Evolutionary conservation across 345 rosid genomes (phyloP), one percentile per base, ranked within the genome.

Genomic region (Populus simonii): DNA sequence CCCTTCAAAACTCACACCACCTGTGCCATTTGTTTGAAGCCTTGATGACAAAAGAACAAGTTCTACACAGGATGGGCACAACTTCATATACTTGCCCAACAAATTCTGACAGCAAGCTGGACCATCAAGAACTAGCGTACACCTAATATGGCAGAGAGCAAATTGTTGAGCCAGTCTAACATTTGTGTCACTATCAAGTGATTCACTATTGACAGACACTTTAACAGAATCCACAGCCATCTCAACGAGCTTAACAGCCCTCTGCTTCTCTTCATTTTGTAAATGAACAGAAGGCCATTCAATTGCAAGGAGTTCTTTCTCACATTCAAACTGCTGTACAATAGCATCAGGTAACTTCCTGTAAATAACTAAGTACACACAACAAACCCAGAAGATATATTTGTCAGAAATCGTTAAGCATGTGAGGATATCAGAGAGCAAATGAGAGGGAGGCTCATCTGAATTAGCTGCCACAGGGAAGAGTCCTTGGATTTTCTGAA

Each of bases 361-460:
- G 99, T 96, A 93, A 88, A 93, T 77, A 87, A 88, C 91, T 83
- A 96, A 89, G 94, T 96, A 96, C 84, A 91, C 89, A 91, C 98
- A 96, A 92, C 92, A 93, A 90, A 96, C 84, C 99, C 99, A 96
- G 89, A 96, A 92, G 83, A 93, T 87, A 91, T 90, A 92, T 89
- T 89, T 91, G 87, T 93, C 99, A 91, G 96, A 87, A 88, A 87
- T 81, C 79, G 90, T 90, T 87, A 96, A 88, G 92, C 91, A 92
- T 75, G 86, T 81, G 89, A 92, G 87, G 82, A 91, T 93, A 90
- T 88, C 89, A 88, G 90, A 85, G 85, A 95, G 84, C 88, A 88
- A 86, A 84, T 77, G 73, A 85, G 85, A 81, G 78, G 84, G 87
- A 80, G 85, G 85, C 83, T 91, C 92, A 69, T 91, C 90, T 73